Conservation (phyloP, 345 rosid species). For the Pseudoturritis turrita region DNA sequence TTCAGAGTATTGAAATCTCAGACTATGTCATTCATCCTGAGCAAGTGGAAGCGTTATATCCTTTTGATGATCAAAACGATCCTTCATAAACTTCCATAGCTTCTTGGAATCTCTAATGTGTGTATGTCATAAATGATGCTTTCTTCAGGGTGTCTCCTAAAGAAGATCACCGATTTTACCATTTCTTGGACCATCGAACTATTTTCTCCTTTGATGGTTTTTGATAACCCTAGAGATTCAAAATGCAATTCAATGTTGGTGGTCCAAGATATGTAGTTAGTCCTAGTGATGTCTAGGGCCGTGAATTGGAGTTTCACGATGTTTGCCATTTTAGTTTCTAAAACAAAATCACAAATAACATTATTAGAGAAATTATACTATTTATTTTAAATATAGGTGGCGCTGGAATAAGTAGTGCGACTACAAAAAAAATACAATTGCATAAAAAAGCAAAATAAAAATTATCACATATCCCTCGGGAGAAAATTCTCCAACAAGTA, state of each 20-base stretch:
- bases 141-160: not conserved
- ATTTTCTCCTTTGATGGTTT: not conserved
- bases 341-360: not conserved
- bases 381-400: not conserved
- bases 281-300: not conserved
- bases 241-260: not conserved
- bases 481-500: not conserved
- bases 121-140: not conserved
- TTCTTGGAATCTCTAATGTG: too few relatives aligned
- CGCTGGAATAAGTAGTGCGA: not conserved
- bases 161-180: not conserved
- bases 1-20: too few relatives aligned
- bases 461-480: not conserved
- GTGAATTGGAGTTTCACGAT: not conserved
- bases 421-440: not conserved
- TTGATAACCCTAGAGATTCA: not conserved
- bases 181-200: not conserved
- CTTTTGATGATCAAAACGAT: too few relatives aligned
- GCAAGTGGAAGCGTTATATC: too few relatives aligned
- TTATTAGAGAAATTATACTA: not conserved
- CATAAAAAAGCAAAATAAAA: not conserved
- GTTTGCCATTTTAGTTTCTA: not conserved
- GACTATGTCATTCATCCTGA: too few relatives aligned
- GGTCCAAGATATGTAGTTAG: not conserved
- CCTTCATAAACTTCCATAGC: too few relatives aligned